Percentiles rank a stretch among this genome's conserved stretches.
Conservation (phyloP, 371 early-diverging fungal genomes). For the Mortierella sp. region DNA sequence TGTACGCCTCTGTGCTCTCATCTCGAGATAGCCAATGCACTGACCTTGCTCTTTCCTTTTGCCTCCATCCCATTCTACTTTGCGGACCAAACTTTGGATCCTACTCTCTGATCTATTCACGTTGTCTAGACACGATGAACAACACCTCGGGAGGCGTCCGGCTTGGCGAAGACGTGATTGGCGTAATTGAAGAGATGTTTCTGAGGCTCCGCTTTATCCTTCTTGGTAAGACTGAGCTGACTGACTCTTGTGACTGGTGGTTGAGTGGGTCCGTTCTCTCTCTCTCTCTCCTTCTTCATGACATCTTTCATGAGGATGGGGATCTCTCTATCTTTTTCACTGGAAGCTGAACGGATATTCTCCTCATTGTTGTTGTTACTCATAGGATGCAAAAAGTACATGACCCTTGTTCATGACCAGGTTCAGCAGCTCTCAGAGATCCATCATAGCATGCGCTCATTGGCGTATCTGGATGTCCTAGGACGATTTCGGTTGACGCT, state of each 20-base stretch:
- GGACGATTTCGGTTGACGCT: constrained; percentile 67
- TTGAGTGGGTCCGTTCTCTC: no score
- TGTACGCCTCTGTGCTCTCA: constrained; percentile 6
- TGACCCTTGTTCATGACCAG: constrained; percentile 69
- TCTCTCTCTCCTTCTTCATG: no score
- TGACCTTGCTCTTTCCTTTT: not conserved
- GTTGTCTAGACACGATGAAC: constrained; percentile 34
- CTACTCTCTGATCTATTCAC: no score
- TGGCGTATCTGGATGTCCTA: constrained; percentile 69
- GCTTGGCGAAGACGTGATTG: constrained; percentile 70
- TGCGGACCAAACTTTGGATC: no score
- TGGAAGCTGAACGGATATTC: constrained; percentile 6
- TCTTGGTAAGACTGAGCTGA: constrained; percentile 55
- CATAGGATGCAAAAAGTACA: constrained; percentile 67
- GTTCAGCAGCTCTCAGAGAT: constrained; percentile 68
- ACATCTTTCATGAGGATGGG: no score
- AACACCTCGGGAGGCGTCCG: constrained; percentile 57
- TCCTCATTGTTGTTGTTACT: constrained; percentile 3
- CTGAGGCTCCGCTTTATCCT: constrained; percentile 65
- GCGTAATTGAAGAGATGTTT: constrained; percentile 68
- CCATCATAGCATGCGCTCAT: constrained; percentile 64
- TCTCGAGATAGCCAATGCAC: not conserved
- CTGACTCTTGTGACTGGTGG: no score
- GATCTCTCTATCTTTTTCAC: not conserved
- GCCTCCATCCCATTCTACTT: not conserved